Percentiles rank a stretch among this genome's conserved stretches.
Conservation (phyloP, 306 rosid genomes). For the Elaeagnus macrophylla region DNA sequence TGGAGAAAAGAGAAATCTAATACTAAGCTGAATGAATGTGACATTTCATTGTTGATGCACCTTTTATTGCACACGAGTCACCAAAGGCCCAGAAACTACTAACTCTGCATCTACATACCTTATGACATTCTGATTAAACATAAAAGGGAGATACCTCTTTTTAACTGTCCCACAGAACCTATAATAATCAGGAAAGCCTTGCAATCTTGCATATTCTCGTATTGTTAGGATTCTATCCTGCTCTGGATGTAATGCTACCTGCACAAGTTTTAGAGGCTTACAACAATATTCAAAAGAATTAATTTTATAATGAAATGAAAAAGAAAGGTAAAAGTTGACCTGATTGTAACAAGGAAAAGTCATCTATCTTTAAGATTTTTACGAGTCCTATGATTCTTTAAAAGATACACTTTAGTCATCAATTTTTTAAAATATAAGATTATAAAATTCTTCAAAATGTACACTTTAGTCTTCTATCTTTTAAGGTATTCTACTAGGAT, state of each 20-base stretch:
- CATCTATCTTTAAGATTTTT: no score
- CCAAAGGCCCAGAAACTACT: background rate
- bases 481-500: no score
- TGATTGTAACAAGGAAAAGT: conserved; percentile 67
- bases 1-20: no score
- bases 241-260: conserved; percentile 67
- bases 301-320: background rate
- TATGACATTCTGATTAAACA: background rate
- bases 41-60: no score
- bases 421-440: no score
- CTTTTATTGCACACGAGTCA: no score
- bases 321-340: conserved; percentile 27
- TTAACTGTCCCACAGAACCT: conserved; percentile 59
- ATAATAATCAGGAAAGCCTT: conserved; percentile 86
- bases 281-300: conserved; percentile 11
- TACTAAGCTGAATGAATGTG: no score
- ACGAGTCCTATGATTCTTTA: no score
- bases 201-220: conserved; percentile 88
- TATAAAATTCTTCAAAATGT: no score
- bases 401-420: no score
- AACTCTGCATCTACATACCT: background rate
- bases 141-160: conserved; percentile 39
- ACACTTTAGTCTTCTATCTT: no score
- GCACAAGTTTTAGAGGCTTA: conserved; percentile 17
- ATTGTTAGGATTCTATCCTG: conserved; percentile 68